phyloP scores from a whole-genome alignment of 2,329 filamentous ascomycete species.

The Amphichorda felina region DNA sequence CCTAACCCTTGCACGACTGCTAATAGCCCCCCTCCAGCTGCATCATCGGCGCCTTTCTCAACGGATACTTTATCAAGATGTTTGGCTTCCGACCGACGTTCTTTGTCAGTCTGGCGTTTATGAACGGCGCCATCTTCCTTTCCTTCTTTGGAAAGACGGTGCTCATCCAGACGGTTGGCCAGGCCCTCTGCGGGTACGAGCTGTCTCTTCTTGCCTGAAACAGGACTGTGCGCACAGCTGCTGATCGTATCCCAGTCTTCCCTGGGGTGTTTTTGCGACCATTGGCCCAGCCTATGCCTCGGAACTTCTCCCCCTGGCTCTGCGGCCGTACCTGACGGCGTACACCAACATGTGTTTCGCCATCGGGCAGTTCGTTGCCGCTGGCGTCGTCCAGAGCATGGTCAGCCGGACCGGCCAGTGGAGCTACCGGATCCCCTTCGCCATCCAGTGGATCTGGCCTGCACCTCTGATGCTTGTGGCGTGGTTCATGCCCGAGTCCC shows the following conservation, averaged over 20 bases:
- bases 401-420: slow-evolving; percentile 19
- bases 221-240: slow-evolving; percentile 3
- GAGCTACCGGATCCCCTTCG: slow-evolving; percentile 29
- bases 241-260: slow-evolving; percentile 20
- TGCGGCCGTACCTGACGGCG: slow-evolving; percentile 33
- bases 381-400: slow-evolving; percentile 25
- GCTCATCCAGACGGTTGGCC: slow-evolving; percentile 24
- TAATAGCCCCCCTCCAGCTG: too few species aligned
- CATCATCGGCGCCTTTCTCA: slow-evolving; percentile 34
- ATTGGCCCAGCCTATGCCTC: slow-evolving; percentile 34
- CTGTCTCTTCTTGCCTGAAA: background rate
- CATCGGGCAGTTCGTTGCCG: slow-evolving; percentile 25
- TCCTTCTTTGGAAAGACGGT: slow-evolving; percentile 30
- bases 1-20: too few species aligned
- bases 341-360: slow-evolving; percentile 18
- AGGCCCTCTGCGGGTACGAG: slow-evolving; percentile 29
- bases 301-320: slow-evolving; percentile 32
- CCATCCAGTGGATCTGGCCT: slow-evolving; percentile 29
- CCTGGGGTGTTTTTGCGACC: slow-evolving; percentile 34
- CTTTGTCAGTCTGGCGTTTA: slow-evolving; percentile 23
- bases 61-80: slow-evolving; percentile 30
- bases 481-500: slow-evolving; percentile 26
- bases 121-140: slow-evolving; percentile 31
- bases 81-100: slow-evolving; percentile 31
- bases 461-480: slow-evolving; percentile 21